Percentiles rank a stretch among this genome's conserved stretches.
These are phyloP conservation scores for Saxophila tyrrhenica DNA, from an alignment of 495 filamentous ascomycete species.

Conservation along the genomic window DNA sequence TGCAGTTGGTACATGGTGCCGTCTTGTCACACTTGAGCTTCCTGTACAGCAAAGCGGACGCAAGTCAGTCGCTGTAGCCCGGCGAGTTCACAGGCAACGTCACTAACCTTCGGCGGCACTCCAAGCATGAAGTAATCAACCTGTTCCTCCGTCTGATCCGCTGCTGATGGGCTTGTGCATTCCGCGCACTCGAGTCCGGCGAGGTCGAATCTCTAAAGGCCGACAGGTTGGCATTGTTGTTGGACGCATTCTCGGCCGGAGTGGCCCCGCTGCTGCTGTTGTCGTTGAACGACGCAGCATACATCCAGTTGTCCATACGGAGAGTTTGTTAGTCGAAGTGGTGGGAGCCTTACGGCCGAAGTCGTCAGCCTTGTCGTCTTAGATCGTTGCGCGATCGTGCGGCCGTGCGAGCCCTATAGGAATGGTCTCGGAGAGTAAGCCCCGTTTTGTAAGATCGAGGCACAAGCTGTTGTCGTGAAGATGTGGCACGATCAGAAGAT, in stretches of 20 bases:
- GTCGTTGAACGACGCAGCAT: background rate
- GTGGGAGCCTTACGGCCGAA: background rate
- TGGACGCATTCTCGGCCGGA: background rate
- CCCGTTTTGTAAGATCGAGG: too few species aligned
- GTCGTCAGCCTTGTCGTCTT: too few species aligned
- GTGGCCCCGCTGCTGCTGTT: background rate
- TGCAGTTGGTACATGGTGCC: slow-evolving; percentile 61
- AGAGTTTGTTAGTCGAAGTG: background rate
- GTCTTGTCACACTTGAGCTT: slow-evolving; percentile 74
- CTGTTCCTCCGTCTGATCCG: slow-evolving; percentile 53
- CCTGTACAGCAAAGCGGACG: background rate
- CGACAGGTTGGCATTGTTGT: background rate
- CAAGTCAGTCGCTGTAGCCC: background rate
- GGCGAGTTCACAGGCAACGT: background rate
- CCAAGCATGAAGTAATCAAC: slow-evolving; percentile 56
- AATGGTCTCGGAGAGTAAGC: too few species aligned
- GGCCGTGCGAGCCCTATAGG: too few species aligned
- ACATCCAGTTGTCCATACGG: slow-evolving; percentile 2
- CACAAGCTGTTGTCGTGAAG: too few species aligned
- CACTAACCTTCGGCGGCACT: slow-evolving; percentile 51
- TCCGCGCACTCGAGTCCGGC: background rate
- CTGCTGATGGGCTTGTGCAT: slow-evolving; percentile 3
- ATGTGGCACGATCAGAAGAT: background rate
- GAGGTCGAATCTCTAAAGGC: background rate
- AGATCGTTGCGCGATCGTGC: too few species aligned